Evolutionary conservation across 768 basidiomycete genomes (phyloP).

Genomic region (Albatrellus ellisii): DNA sequence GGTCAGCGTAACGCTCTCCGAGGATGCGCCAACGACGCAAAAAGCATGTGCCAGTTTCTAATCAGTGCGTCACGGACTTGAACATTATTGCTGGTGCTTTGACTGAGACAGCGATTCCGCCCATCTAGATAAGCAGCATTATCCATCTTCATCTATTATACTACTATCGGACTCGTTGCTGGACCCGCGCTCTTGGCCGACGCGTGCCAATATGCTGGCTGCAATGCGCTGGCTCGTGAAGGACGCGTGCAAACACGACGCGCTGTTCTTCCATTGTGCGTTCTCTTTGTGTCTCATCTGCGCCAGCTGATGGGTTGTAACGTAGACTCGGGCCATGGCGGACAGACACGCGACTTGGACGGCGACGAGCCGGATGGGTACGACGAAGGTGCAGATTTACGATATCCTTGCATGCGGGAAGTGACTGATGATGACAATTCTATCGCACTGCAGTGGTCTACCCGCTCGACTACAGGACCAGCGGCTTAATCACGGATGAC

Average conservation of each 20-base stretch:
- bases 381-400: conserved; percentile 47
- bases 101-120: neutral
- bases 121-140: conserved; percentile 24
- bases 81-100: too few species aligned
- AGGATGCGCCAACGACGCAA: conserved; percentile 39
- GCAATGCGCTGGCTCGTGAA: conserved; percentile 39
- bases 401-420: neutral
- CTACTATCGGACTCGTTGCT: conserved; percentile 31
- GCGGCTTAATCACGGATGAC: conserved; percentile 82
- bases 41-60: conserved; percentile 30
- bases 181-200: conserved; percentile 27
- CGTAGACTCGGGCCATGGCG: conserved; percentile 87
- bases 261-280: conserved; percentile 28
- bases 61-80: conserved; percentile 11
- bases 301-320: neutral
- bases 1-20: conserved; percentile 23
- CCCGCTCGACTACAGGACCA: conserved; percentile 55
- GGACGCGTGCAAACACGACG: conserved; percentile 32
- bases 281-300: neutral
- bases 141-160: conserved; percentile 32
- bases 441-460: conserved; percentile 51
- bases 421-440: neutral
- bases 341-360: conserved; percentile 71
- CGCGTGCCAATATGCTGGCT: conserved; percentile 31
- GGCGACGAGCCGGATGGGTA: conserved; percentile 79